Evolutionary conservation across 1,284 basidiomycete genomes (phyloP).

Genomic region (Moniliophthora roreri): DNA sequence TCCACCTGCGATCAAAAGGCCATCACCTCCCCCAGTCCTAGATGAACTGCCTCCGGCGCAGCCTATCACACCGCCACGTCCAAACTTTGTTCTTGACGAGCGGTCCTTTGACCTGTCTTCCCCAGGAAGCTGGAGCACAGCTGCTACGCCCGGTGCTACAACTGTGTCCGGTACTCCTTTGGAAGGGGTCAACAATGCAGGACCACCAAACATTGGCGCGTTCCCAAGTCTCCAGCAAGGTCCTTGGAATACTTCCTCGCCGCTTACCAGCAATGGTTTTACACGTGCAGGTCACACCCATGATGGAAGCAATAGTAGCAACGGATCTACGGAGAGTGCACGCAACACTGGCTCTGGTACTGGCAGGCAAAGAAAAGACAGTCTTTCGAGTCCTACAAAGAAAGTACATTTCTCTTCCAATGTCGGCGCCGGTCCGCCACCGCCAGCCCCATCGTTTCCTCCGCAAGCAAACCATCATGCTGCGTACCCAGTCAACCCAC

Average conservation of each 20-base stretch:
- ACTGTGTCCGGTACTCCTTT: slow-evolving; percentile 18
- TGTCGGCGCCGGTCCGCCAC: too few relatives aligned
- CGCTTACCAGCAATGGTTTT: slow-evolving; percentile 11
- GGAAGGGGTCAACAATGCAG: slow-evolving; percentile 9
- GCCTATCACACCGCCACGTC: slow-evolving; percentile 22
- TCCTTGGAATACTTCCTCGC: slow-evolving; percentile 17
- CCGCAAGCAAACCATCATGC: neutral
- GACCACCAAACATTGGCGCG: slow-evolving; percentile 1
- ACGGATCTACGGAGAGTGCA: slow-evolving; percentile 13
- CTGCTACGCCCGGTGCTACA: slow-evolving; percentile 58
- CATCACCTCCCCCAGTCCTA: slow-evolving; percentile 21
- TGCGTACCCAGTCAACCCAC: too few relatives aligned
- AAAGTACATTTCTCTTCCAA: slow-evolving; percentile 13
- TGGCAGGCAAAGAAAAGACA: slow-evolving; percentile 3
- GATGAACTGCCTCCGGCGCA: slow-evolving; percentile 28
- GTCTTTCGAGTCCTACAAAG: slow-evolving; percentile 9
- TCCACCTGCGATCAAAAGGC: slow-evolving; percentile 14
- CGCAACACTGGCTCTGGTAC: slow-evolving; percentile 15
- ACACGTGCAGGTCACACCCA: slow-evolving; percentile 16
- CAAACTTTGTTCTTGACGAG: neutral
- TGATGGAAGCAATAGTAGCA: slow-evolving; percentile 32
- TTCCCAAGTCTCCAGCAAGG: neutral
- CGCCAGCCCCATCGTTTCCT: too few relatives aligned
- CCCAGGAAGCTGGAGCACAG: slow-evolving; percentile 59
- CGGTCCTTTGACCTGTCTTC: slow-evolving; percentile 7